These are phyloP conservation scores for Termitomyces sp. DNA, from an alignment of 768 basidiomycete species.

Conservation along the genomic window DNA sequence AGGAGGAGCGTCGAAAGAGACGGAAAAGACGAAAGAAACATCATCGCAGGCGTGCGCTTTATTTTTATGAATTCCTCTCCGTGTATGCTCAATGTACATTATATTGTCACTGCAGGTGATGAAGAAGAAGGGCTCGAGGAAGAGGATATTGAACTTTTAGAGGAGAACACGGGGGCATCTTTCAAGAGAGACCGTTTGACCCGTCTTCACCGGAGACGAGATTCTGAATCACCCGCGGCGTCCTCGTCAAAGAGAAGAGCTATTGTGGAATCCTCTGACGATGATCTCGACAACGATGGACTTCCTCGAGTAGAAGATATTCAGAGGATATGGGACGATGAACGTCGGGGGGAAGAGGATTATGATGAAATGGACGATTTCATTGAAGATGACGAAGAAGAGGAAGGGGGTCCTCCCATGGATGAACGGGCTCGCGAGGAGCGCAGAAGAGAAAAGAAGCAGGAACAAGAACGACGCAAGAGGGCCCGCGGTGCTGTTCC, in stretches of 20 bases:
- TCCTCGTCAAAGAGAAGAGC: conserved; percentile 55
- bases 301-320: conserved; percentile 58
- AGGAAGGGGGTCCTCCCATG: conserved; percentile 64
- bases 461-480: conserved; percentile 65
- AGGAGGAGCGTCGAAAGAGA: conserved; percentile 50
- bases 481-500: conserved; percentile 58
- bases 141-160: conserved; percentile 86
- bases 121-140: conserved; percentile 77
- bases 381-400: conserved; percentile 77
- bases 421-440: conserved; percentile 76
- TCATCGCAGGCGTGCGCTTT: conserved; percentile 46
- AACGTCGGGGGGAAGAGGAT: conserved; percentile 56
- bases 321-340: conserved; percentile 82
- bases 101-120: conserved; percentile 20
- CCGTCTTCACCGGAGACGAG: conserved; percentile 64
- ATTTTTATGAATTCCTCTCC: conserved; percentile 1
- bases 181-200: conserved; percentile 68
- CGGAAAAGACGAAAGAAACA: conserved; percentile 65
- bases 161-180: conserved; percentile 82
- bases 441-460: conserved; percentile 57
- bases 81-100: conserved; percentile 6
- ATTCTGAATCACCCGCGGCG: conserved; percentile 60
- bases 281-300: conserved; percentile 59
- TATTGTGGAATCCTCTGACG: conserved; percentile 69
- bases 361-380: conserved; percentile 77